Conservation (phyloP, 805 yeast species). For the Metahyphopichia silvanorum region DNA sequence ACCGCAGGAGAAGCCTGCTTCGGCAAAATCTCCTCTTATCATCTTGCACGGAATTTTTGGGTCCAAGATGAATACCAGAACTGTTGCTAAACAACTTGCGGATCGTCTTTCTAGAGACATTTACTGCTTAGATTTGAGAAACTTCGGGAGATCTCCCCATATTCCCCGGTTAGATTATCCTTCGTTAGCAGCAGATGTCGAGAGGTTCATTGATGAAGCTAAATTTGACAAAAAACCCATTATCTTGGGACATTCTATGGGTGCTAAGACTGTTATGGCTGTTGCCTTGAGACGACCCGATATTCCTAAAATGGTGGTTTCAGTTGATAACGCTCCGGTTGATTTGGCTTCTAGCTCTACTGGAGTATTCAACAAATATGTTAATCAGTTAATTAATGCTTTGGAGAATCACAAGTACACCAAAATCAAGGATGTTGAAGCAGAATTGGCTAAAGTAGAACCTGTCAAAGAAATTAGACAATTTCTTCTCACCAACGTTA, state of each 20-base stretch:
- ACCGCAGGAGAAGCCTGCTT: constrained; percentile 17
- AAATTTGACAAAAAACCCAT: constrained; percentile 46
- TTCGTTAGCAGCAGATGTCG: constrained; percentile 83
- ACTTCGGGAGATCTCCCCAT: constrained; percentile 93
- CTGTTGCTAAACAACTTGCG: constrained; percentile 65
- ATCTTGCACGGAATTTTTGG: constrained; percentile 92
- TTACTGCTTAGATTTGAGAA: constrained; percentile 74
- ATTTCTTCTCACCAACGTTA: constrained; percentile 71
- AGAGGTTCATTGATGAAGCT: constrained; percentile 54
- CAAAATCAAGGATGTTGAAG: constrained; percentile 65
- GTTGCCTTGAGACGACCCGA: constrained; percentile 66
- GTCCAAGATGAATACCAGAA: constrained; percentile 71
- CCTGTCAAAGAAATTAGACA: constrained; percentile 59
- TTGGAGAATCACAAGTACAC: constrained; percentile 43
- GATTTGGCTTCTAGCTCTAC: constrained; percentile 50
- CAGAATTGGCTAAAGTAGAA: constrained; percentile 60
- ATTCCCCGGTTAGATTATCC: constrained; percentile 69
- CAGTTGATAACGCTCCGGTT: constrained; percentile 91
- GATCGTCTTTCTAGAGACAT: constrained; percentile 51
- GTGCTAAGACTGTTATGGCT: constrained; percentile 94
- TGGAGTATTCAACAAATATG: constrained; percentile 61
- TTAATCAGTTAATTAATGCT: constrained; percentile 58
- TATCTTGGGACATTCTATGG: constrained; percentile 84
- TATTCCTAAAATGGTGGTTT: constrained; percentile 56
- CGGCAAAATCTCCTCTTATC: constrained; percentile 57